Conservation (phyloP, 2,329 filamentous ascomycete species). For the Leptographium galeiforme region DNA sequence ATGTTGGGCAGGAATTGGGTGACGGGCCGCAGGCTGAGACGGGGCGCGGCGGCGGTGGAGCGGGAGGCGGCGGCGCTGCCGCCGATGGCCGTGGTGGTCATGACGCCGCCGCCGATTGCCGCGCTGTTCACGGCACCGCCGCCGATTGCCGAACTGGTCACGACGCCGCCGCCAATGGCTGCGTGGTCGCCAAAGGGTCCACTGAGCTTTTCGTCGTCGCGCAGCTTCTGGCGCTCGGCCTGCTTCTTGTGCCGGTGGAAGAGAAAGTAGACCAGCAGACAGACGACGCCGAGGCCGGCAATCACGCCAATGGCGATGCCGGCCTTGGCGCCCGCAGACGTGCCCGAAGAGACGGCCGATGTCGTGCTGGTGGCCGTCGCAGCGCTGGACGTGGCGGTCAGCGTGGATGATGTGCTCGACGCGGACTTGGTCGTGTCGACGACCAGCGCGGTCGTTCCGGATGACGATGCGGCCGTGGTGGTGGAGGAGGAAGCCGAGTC, state of each 20-base stretch:
- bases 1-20: conserved; percentile 65
- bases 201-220: conserved; percentile 52
- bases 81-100: conserved; percentile 7
- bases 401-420: not conserved
- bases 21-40: conserved; percentile 70
- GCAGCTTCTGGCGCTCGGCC: conserved; percentile 31
- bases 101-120: conserved; percentile 1
- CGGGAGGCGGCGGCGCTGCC: conserved; percentile 27
- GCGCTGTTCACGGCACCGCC: conserved; percentile 26
- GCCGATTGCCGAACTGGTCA: conserved; percentile 6
- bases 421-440: conserved; percentile 1
- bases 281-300: conserved; percentile 51
- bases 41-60: conserved; percentile 47
- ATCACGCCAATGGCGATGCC: conserved; percentile 78
- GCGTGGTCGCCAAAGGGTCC: conserved; percentile 21
- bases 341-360: not conserved
- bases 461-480: not conserved
- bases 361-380: not conserved
- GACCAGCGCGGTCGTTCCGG: conserved; percentile 4
- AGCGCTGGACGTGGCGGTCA: not conserved
- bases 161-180: conserved; percentile 2
- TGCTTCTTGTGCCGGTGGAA: conserved; percentile 60
- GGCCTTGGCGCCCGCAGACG: conserved; percentile 45
- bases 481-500: not conserved
- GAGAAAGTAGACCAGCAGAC: conserved; percentile 56